Base-by-base conservation (phyloP, 495 filamentous ascomycete species). In the Penicillium arizonense region DNA sequence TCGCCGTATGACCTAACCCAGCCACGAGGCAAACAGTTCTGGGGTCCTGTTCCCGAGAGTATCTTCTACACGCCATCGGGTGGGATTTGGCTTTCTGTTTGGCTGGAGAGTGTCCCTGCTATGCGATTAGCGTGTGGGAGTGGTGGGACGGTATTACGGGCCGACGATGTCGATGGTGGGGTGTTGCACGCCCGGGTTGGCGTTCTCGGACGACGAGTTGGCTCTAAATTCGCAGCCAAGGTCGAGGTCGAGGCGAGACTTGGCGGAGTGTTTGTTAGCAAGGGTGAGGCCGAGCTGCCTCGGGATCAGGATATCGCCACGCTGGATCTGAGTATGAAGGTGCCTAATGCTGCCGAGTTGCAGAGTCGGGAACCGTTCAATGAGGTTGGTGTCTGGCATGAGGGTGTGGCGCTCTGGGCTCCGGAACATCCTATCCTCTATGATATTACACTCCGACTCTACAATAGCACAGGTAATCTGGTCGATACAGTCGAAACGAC, bases 21-120 rank as follows among this genome's bases (percentile, higher is more conserved):
- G 56, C 71, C 69, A 12, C 65, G 71, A 10, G 71, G 71, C 0
- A 74, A 74, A 16, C 71, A 74, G 52, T 74, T 64, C 45, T 74
- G 71, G 71, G 56, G 57, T 0, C 71, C 71, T 18, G 59, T 71
- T 0, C 65, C 71, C n/a, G 67, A 72, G 46, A 68, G 49, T 45
- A 74, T 74, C 30, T 74, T 74, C 52, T 74, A 74, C 24, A 72
- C 67, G 8, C 69, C 71, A 1, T 65, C 59, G 1, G 67, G 71
- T 16, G 71, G 71, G 1, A 71, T 74, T 18, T 74, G 71, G 71
- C 55, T 55, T 16, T 57, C 54, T 43, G 71, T 72, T 37, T 72
- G 71, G 71, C 3, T 68, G 56, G 71, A 74, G 50, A 70, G 64
- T 52, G 67, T 74, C 9, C 69, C 71, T 5, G 7, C 23, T 8